Base-by-base conservation (phyloP, 2,329 filamentous ascomycete genomes). In the Epichloe typhina region DNA sequence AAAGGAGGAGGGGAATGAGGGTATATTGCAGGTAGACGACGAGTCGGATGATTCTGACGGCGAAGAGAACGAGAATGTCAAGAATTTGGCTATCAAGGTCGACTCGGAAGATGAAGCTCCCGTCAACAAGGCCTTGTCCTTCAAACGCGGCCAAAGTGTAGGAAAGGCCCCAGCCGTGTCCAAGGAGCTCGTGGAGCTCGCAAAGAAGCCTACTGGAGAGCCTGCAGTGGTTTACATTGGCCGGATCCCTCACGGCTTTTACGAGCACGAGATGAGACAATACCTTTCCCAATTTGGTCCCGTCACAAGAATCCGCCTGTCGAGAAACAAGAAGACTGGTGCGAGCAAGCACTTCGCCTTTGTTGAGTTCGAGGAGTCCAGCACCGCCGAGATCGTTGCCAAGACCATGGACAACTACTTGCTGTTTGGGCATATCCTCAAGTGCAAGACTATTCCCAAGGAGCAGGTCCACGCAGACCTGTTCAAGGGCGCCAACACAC, bases 401-500 rank as follows among this genome's bases (percentile, higher is more conserved):
- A 87, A 89, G 71, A 95, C 93, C 21, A 98, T 98, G 93, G 82
- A 96, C 74, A 94, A 90, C 70, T 98, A 98, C 69, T 80, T 97
- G 39, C 77, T 98, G 63, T 97, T 95, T 66, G 88, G 88, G 5
- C 91, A 96, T 66, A 86, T 97, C 55, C 75, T 98, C 59, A 91
- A 94, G 69, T 91, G 90, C 69, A 86, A 88, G 64, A 72, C 82
- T 23, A 78, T 96, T 4, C 80, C 87, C 4, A 72, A 80, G 52
- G 87, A 86, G 54, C 82, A 90, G 63, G 73, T 95, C 42, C 88
- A 94, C 64, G 76, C 82, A 23, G 77, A 88, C 54, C 72, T 96
- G 49, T 97, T 89, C 80, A 89, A 93, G 71, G 89, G 89, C 38
- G 88, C 89, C 61, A 91, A 94, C 68, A 82, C 81, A 61, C 84